These are phyloP conservation scores for Peronospora belbahrii DNA, from an alignment of 352 stramenopile genomes.

Conservation along the genomic window DNA sequence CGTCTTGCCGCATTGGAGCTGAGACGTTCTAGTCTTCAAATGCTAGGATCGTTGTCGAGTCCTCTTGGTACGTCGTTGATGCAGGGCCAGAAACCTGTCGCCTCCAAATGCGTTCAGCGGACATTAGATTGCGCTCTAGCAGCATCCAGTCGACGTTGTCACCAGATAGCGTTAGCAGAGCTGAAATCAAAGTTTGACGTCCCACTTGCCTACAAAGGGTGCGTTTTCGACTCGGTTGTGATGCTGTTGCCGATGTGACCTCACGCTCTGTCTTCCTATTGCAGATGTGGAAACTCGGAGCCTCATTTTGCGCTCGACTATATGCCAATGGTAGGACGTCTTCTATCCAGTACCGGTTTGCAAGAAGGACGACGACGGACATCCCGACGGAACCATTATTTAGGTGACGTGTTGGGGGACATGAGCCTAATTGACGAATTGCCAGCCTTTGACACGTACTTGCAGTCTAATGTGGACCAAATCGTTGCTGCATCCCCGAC, in stretches of 20 bases:
- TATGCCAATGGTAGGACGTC: conserved; percentile 54
- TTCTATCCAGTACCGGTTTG: conserved; percentile 39
- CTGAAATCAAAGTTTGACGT: conserved; percentile 52
- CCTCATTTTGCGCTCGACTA: conserved; percentile 53
- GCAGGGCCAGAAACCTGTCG: conserved; percentile 9
- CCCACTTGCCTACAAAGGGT: conserved; percentile 36
- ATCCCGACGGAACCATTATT: conserved; percentile 70
- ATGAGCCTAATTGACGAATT: conserved; percentile 60
- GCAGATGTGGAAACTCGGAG: conserved; percentile 30
- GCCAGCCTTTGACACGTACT: conserved; percentile 38
- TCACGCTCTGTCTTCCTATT: conserved; percentile 9
- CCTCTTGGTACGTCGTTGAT: conserved; percentile 12
- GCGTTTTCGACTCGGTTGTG: conserved; percentile 3
- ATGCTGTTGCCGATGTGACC: conserved; percentile 5
- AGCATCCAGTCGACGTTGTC: conserved; percentile 11
- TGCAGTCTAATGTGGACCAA: conserved; percentile 32
- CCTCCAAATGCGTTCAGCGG: conserved; percentile 24
- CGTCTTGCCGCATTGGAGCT: conserved; percentile 17
- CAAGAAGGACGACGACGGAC: conserved; percentile 54
- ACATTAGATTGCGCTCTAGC: conserved; percentile 27
- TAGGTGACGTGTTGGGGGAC: conserved; percentile 63
- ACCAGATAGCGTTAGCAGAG: conserved; percentile 19
- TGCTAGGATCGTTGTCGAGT: conserved; percentile 9
- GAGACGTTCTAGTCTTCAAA: conserved; percentile 24
- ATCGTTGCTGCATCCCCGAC: conserved; percentile 44